Percentiles rank a stretch among this genome's conserved stretches.
Evolutionary conservation across 2,329 filamentous ascomycete genomes (phyloP).

Genomic region (Pestalotiopsis sp.): DNA sequence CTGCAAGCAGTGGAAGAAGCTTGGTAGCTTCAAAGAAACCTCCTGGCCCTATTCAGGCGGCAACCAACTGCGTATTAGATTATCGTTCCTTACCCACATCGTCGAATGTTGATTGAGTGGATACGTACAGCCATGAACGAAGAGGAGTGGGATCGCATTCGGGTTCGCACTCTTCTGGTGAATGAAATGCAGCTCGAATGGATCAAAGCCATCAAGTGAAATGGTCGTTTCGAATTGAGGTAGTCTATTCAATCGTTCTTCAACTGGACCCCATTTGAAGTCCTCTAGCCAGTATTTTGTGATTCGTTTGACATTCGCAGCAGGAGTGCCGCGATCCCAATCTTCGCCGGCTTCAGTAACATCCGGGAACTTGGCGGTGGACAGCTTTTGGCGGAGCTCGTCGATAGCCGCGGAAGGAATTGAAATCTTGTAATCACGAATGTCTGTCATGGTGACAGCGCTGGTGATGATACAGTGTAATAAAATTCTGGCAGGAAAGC

Average conservation of each 20-base stretch:
- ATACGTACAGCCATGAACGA: constrained; percentile 20
- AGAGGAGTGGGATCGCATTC: constrained; percentile 19
- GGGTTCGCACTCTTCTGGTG: constrained; percentile 13
- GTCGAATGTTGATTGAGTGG: not conserved
- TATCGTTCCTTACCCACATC: not conserved
- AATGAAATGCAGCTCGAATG: constrained; percentile 20
- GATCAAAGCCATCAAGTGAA: constrained; percentile 16
- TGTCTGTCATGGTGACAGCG: no score
- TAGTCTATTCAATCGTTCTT: constrained; percentile 16
- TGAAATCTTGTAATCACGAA: not conserved
- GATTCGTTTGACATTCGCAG: not conserved
- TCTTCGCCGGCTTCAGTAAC: not conserved
- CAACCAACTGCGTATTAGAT: not conserved
- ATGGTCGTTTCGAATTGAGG: constrained; percentile 18
- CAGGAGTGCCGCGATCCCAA: not conserved
- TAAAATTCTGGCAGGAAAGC: no score
- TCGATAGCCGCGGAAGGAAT: not conserved
- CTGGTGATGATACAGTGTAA: no score
- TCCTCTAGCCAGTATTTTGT: not conserved
- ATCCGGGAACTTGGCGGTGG: not conserved
- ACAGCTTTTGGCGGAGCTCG: not conserved
- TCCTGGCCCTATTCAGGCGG: not conserved
- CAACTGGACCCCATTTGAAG: constrained; percentile 12
- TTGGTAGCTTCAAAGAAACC: not conserved
- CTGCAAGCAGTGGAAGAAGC: not conserved